Evolutionary conservation across 148 eudicot species (phyloP).

Genomic region (Nepenthes mirabilis): DNA sequence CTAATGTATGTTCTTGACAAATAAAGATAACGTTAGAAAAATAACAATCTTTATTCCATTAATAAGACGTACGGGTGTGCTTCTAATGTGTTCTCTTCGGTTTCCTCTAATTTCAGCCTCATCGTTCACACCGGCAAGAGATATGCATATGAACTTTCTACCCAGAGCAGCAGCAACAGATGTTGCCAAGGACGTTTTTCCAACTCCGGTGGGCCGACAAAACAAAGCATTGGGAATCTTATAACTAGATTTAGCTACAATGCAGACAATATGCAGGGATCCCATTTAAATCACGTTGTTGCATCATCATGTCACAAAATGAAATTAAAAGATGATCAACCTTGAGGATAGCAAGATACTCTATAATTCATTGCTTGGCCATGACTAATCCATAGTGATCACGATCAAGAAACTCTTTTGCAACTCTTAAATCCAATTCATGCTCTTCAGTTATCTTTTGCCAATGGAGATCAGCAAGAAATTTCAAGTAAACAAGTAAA

Average conservation of each 20-base stretch:
- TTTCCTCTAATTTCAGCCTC: slow-evolving; percentile 47
- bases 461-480: slow-evolving; percentile 99
- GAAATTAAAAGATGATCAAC: slow-evolving; percentile 22
- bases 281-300: slow-evolving; percentile 4
- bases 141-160: slow-evolving; percentile 9
- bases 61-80: slow-evolving; percentile 99
- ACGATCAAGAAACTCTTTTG: slow-evolving; percentile 83
- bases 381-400: slow-evolving; percentile 92
- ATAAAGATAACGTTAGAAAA: slow-evolving; percentile 44
- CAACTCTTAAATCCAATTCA: slow-evolving; percentile 73
- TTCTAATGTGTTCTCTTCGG: slow-evolving; percentile 89
- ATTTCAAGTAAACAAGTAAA: slow-evolving; percentile 90
- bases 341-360: slow-evolving; percentile 98
- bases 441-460: slow-evolving; percentile 69
- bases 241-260: slow-evolving; percentile 97
- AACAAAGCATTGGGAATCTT: slow-evolving; percentile 90
- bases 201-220: slow-evolving; percentile 26
- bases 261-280: slow-evolving; percentile 8
- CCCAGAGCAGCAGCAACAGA: slow-evolving; percentile 96
- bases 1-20: neutral
- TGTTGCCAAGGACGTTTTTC: slow-evolving; percentile 96
- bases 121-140: too few relatives aligned
- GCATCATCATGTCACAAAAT: neutral
- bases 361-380: slow-evolving; percentile 93
- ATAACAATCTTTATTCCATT: slow-evolving; percentile 20